Evolutionary conservation across 2,329 filamentous ascomycete species (phyloP), one percentile per base, ranked within the genome.

Genomic region (Cercospora sp.): DNA sequence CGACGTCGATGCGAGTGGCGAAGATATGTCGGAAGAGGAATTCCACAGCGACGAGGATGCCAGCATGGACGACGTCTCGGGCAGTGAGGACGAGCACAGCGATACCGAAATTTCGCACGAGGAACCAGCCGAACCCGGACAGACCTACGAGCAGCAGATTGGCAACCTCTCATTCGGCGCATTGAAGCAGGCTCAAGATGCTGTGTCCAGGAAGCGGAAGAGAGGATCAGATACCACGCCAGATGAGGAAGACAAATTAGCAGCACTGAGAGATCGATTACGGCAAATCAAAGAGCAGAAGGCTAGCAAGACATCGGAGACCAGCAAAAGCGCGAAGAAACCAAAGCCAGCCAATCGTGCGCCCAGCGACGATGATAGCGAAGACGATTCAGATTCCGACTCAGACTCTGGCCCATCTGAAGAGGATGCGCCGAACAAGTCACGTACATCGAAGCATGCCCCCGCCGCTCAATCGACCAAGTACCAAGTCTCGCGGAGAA

Each of bases 381-480:
- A 70, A 26, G 70, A 73, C 18, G 70, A 72, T 20, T 72, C 72
- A 51, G 72, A 75, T 16, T 68, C 73, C 51, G 74, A 77, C 64
- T 75, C 75, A 20, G 76, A 79, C 80, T 75, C 76, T 72, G 75
- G 72, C 78, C 80, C 79, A 76, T 74, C 80, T 74, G 75, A 82
- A 75, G 75, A 80, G 73, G 78, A 78, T 69, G 71, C 72, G 53
- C 77, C 74, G 58, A 78, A 77, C 13, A 79, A 78, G 63, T 80
- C 79, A 26, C 85, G 90, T 26, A 80, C 88, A 12, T 94, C 88
- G 78, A 99, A 99, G 81, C 93, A 98, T 81, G 95, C 95, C 0
- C 95, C 95, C 0, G 88, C 89, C 53, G 89, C 95, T 68, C 87
- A 93, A 77, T 89, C 93, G 1, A 93, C 91, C 78, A 96, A 94